phyloP scores from a whole-genome alignment of 441 rosid species.

The Erysimum cheiri region DNA sequence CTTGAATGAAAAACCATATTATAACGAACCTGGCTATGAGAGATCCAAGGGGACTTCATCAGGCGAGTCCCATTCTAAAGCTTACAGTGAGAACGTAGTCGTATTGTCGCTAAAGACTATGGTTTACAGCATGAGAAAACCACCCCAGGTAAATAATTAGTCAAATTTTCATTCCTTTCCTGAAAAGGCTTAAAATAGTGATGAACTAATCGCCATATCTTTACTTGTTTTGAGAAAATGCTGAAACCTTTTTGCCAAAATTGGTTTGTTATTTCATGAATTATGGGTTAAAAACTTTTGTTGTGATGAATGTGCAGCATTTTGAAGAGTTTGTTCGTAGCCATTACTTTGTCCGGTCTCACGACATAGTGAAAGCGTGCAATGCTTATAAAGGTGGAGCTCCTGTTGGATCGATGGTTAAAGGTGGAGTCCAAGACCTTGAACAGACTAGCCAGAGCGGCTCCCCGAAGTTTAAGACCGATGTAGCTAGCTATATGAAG shows the following conservation, averaged over 20 bases:
- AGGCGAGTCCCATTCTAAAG: conserved; percentile 60
- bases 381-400: conserved; percentile 78
- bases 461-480: conserved; percentile 52
- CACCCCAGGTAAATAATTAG: conserved; percentile 62
- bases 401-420: conserved; percentile 68
- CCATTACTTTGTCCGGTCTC: conserved; percentile 62
- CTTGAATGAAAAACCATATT: conserved; percentile 83
- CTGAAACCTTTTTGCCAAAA: neutral
- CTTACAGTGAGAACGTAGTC: conserved; percentile 70
- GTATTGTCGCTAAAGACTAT: conserved; percentile 71
- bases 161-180: neutral
- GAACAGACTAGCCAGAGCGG: conserved; percentile 57
- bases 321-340: conserved; percentile 79
- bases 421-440: conserved; percentile 71
- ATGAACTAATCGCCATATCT: neutral
- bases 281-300: conserved; percentile 15
- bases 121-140: conserved; percentile 68
- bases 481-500: conserved; percentile 47
- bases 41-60: conserved; percentile 44
- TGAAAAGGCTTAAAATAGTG: neutral
- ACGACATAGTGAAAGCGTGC: conserved; percentile 69
- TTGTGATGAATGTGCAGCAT: conserved; percentile 55
- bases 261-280: neutral
- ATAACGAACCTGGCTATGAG: conserved; percentile 85
- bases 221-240: neutral